phyloP scores from a whole-genome alignment of 2,329 filamentous ascomycete genomes.

The Myriosclerotinia scirpicola region DNA sequence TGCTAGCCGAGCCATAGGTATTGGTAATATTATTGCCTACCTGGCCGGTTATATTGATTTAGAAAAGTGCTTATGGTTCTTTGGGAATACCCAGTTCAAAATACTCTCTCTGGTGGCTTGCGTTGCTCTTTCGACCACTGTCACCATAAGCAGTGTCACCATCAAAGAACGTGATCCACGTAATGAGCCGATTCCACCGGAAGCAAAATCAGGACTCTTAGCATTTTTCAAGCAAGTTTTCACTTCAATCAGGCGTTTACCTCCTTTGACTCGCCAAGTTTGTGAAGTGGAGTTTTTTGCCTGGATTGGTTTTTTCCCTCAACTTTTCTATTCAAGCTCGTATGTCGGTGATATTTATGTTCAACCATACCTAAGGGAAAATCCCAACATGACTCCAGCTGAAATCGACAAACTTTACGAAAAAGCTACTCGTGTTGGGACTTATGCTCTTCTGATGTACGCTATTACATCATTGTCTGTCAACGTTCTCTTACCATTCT shows the following conservation, averaged over 20 bases:
- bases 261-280: conserved; percentile 78
- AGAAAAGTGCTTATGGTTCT: conserved; percentile 70
- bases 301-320: conserved; percentile 95
- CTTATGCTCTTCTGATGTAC: conserved; percentile 85
- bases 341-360: conserved; percentile 93
- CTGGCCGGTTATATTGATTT: conserved; percentile 83
- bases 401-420: conserved; percentile 83
- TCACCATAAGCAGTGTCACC: conserved; percentile 65
- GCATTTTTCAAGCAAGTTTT: conserved; percentile 79
- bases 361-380: conserved; percentile 72
- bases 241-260: conserved; percentile 73
- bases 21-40: conserved; percentile 90
- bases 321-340: conserved; percentile 92
- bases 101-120: conserved; percentile 85
- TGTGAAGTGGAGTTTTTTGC: conserved; percentile 82
- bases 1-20: conserved; percentile 81
- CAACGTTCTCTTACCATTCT: conserved; percentile 81
- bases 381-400: conserved; percentile 73
- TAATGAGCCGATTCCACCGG: conserved; percentile 61
- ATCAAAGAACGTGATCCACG: conserved; percentile 81
- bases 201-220: conserved; percentile 64
- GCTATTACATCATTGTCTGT: conserved; percentile 79
- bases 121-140: conserved; percentile 66
- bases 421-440: conserved; percentile 80
- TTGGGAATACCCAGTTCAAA: conserved; percentile 90